phyloP scores from a whole-genome alignment of 2,329 filamentous ascomycete genomes.

The Pochonia chlamydosporia region DNA sequence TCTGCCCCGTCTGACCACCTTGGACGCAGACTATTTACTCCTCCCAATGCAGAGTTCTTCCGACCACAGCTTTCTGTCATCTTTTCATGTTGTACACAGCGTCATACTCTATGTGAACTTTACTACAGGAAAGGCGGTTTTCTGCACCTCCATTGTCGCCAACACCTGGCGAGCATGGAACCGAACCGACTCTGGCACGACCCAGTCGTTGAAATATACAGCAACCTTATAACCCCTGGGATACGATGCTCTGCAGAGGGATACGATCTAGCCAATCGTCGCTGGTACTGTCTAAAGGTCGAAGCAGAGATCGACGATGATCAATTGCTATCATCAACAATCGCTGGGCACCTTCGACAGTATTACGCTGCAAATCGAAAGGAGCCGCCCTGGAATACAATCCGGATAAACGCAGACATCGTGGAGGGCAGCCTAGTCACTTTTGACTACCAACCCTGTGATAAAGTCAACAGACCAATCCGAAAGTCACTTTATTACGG shows the following conservation, averaged over 20 bases:
- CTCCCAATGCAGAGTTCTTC: too few relatives aligned
- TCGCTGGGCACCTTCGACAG: background rate
- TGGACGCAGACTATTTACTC: too few relatives aligned
- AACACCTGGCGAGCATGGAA: slow-evolving; percentile 3
- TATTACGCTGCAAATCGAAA: slow-evolving; percentile 5
- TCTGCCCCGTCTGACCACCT: too few relatives aligned
- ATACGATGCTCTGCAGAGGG: slow-evolving; percentile 6
- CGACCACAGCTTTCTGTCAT: too few relatives aligned
- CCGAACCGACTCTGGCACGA: slow-evolving; percentile 10
- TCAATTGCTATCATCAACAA: background rate
- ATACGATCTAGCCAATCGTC: slow-evolving; percentile 13
- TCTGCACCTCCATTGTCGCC: background rate
- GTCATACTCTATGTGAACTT: too few relatives aligned
- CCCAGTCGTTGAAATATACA: slow-evolving; percentile 11
- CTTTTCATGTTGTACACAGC: too few relatives aligned
- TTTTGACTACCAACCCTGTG: slow-evolving; percentile 2
- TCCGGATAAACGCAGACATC: background rate
- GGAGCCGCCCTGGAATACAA: background rate
- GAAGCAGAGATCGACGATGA: slow-evolving; percentile 5
- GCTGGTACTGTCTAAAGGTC: slow-evolving; percentile 12
- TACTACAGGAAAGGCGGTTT: too few relatives aligned
- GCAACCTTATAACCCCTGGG: slow-evolving; percentile 5
- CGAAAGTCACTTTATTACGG: slow-evolving; percentile 8
- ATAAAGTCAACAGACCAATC: slow-evolving; percentile 7
- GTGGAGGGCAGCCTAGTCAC: background rate